Evolutionary conservation across 139 green algal genomes (phyloP).

Genomic region (Ostreobium quekettii): DNA sequence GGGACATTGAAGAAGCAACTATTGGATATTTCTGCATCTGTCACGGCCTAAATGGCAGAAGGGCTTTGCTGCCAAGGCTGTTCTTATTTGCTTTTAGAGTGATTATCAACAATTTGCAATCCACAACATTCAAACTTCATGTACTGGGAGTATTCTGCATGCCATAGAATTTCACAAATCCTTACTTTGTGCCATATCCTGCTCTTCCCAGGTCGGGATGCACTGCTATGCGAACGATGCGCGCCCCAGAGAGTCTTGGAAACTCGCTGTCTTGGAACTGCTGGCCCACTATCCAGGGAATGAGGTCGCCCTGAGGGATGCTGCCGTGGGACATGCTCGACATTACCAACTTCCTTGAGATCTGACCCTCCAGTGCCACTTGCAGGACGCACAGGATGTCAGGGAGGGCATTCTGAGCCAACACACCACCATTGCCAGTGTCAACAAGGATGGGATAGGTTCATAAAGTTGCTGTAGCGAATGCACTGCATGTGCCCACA

Average conservation of each 20-base stretch:
- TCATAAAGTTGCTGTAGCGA: no score
- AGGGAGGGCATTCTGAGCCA: conserved; percentile 63
- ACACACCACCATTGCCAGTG: no score
- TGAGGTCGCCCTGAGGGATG: conserved; percentile 85
- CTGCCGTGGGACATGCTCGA: conserved; percentile 69
- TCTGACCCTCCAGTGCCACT: conserved; percentile 79
- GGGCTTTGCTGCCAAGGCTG: no score
- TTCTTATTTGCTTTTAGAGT: no score
- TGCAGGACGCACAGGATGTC: conserved; percentile 88
- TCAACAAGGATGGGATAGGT: no score
- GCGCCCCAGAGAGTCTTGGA: conserved; percentile 74
- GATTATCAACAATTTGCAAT: no score
- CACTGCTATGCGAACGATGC: conserved; percentile 90
- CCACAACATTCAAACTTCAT: no score
- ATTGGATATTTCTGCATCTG: not conserved
- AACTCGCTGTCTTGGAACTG: conserved; percentile 94
- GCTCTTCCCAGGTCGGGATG: conserved; percentile 81
- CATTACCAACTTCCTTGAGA: conserved; percentile 57
- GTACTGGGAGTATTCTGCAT: no score
- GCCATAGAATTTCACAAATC: no score
- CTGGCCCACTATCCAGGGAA: conserved; percentile 95
- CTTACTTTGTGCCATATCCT: conserved; percentile 74
- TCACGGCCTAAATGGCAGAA: no score
- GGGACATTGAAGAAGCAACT: conserved; percentile 4
- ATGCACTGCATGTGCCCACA: no score